phyloP scores from a whole-genome alignment of 495 filamentous ascomycete genomes.

The Durotheca rogersii region DNA sequence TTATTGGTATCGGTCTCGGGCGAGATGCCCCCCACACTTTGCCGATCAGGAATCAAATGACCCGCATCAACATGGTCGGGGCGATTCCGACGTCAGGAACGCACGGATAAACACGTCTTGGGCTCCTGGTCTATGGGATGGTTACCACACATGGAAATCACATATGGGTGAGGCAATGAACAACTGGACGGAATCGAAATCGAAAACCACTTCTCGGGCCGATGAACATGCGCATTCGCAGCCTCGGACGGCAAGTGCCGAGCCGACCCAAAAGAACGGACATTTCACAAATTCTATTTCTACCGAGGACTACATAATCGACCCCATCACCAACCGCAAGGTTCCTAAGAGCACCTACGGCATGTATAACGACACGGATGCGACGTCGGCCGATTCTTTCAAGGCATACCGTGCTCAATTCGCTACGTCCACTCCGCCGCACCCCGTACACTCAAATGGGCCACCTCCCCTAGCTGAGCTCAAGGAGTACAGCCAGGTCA shows the following conservation, averaged over 20 bases:
- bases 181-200: slow-evolving; percentile 3
- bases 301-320: slow-evolving; percentile 49
- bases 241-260: neutral
- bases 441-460: slow-evolving; percentile 38
- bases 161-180: slow-evolving; percentile 9
- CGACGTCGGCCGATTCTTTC: slow-evolving; percentile 22
- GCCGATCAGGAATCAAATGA: slow-evolving; percentile 10
- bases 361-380: neutral
- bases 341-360: slow-evolving; percentile 35
- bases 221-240: neutral
- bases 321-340: slow-evolving; percentile 65
- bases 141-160: slow-evolving; percentile 14
- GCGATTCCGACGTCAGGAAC: neutral
- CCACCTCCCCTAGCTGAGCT: slow-evolving; percentile 42
- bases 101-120: neutral
- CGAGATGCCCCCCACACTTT: slow-evolving; percentile 10
- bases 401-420: slow-evolving; percentile 44
- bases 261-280: neutral
- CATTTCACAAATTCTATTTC: neutral
- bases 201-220: neutral
- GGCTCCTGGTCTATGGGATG: slow-evolving; percentile 1
- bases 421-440: slow-evolving; percentile 22
- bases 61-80: slow-evolving; percentile 6
- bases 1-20: slow-evolving; percentile 34
- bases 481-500: slow-evolving; percentile 36